Conservation (phyloP, 2,329 filamentous ascomycete genomes). For the Alternaria atra region DNA sequence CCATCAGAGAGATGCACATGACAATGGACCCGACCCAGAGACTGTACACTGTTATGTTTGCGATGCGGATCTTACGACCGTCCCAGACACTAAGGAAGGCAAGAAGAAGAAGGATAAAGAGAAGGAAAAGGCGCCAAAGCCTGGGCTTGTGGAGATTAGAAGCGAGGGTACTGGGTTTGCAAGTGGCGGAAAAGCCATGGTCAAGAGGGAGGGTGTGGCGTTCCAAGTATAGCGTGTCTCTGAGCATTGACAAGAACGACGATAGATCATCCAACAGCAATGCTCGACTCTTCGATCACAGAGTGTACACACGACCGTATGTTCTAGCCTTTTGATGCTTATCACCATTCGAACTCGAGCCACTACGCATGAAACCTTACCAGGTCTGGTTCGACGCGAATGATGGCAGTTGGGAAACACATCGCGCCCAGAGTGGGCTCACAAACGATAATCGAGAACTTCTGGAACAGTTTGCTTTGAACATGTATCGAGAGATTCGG, state of each 20-base stretch:
- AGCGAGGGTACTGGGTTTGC: constrained; percentile 94
- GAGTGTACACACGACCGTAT: not conserved
- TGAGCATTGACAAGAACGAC: not conserved
- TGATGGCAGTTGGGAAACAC: no score
- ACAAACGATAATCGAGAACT: no score
- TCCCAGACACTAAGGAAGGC: constrained; percentile 35
- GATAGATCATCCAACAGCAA: not conserved
- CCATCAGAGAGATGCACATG: constrained; percentile 62
- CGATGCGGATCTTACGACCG: constrained; percentile 73
- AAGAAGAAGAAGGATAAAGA: constrained; percentile 59
- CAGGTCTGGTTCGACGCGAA: not conserved
- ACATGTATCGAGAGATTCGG: no score
- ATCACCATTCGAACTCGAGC: no score
- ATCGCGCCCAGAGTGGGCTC: no score
- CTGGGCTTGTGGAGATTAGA: constrained; percentile 79
- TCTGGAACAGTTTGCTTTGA: no score
- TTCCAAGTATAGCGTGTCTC: constrained; percentile 66
- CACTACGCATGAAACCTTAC: no score
- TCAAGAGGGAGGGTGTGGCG: constrained; percentile 78
- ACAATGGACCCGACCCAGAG: constrained; percentile 62
- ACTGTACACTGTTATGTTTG: constrained; percentile 83
- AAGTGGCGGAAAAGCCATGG: constrained; percentile 81
- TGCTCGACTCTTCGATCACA: not conserved
- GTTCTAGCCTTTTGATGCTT: not conserved
- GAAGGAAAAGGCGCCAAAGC: constrained; percentile 68